phyloP scores from a whole-genome alignment of 306 rosid genomes.

The Crotalaria pallida region DNA sequence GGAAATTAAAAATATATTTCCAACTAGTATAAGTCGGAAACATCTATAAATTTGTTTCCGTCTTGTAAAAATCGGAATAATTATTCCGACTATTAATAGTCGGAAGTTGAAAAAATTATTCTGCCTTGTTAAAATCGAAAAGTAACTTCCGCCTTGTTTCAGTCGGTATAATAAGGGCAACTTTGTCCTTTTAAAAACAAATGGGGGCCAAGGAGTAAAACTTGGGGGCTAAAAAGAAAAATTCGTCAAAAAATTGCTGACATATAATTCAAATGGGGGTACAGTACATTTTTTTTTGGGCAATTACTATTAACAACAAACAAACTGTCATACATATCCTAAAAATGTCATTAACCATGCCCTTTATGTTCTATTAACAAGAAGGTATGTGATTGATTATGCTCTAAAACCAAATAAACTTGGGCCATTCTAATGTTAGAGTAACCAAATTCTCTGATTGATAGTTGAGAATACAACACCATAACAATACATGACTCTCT shows the following conservation, averaged over 20 bases:
- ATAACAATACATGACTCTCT: slow-evolving; percentile 11
- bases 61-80: too few species aligned
- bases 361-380: neutral
- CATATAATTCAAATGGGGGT: slow-evolving; percentile 1
- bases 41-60: too few species aligned
- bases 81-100: too few species aligned
- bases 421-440: neutral
- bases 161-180: too few species aligned
- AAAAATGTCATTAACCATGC: neutral
- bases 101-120: too few species aligned
- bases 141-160: too few species aligned
- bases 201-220: too few species aligned
- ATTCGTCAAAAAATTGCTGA: neutral
- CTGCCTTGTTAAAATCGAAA: too few species aligned
- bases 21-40: too few species aligned
- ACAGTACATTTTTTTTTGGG: neutral
- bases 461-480: slow-evolving; percentile 7
- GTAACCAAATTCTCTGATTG: neutral
- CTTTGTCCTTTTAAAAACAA: too few species aligned
- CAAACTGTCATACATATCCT: neutral
- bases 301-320: neutral
- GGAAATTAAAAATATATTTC: too few species aligned
- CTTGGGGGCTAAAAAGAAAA: too few species aligned
- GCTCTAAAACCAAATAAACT: neutral
- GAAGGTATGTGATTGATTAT: neutral